Conservation (phyloP, 164 flowering plant species). For the Euptelea pleiosperma region DNA sequence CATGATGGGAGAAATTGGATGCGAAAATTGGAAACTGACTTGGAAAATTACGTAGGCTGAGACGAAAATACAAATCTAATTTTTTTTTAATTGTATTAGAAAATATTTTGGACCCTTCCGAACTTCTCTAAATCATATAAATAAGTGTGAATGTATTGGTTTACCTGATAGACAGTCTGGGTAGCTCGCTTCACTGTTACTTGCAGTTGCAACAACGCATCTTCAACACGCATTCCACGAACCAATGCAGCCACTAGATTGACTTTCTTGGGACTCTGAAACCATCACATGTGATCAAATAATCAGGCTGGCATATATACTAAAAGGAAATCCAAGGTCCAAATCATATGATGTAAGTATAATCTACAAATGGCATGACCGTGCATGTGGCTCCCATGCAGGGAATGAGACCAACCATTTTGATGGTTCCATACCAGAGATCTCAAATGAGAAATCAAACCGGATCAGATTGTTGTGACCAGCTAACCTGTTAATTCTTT, state of each 20-base stretch:
- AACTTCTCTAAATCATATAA: not conserved
- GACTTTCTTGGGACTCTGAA: slow-evolving; percentile 96
- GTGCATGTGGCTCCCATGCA: not conserved
- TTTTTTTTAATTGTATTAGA: not conserved
- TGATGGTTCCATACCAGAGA: too few species aligned
- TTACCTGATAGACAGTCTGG: slow-evolving; percentile 88
- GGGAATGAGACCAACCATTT: too few species aligned
- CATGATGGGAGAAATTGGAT: too few species aligned
- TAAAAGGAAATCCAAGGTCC: not conserved
- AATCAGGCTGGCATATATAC: not conserved
- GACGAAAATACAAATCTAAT: not conserved
- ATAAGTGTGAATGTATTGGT: not conserved
- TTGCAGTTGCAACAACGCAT: slow-evolving; percentile 91
- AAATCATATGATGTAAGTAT: too few species aligned
- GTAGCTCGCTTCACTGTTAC: slow-evolving; percentile 87
- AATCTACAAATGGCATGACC: not conserved
- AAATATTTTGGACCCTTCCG: not conserved
- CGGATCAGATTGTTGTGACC: too few species aligned
- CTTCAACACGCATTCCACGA: slow-evolving; percentile 99
- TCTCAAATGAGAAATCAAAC: too few species aligned
- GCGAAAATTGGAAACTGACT: not conserved
- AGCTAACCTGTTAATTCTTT: too few species aligned
- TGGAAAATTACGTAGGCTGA: not conserved
- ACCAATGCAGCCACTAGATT: slow-evolving; percentile 91
- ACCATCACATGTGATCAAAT: not conserved